phyloP scores from a whole-genome alignment of 2,329 filamentous ascomycete genomes.

The Fonsecaea pedrosoi region DNA sequence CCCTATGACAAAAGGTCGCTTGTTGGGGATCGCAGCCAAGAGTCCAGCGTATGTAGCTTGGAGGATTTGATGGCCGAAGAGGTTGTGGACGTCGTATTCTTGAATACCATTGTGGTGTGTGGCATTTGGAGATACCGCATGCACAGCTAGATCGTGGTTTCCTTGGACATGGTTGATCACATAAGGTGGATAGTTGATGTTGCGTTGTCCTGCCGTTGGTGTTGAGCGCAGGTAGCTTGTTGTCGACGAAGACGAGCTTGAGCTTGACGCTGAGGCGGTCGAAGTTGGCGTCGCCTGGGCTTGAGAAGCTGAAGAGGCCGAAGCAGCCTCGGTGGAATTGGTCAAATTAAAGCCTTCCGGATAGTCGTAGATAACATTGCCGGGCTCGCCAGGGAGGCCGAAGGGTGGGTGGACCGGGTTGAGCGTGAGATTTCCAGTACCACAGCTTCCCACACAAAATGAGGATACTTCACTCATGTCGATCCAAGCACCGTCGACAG shows the following conservation, averaged over 20 bases:
- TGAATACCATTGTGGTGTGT: slow-evolving; percentile 74
- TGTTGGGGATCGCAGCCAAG: slow-evolving; percentile 66
- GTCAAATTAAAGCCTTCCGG: slow-evolving; percentile 74
- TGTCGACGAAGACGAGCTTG: slow-evolving; percentile 44
- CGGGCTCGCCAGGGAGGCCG: slow-evolving; percentile 68
- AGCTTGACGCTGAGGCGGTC: slow-evolving; percentile 41
- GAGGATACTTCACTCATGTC: slow-evolving; percentile 69
- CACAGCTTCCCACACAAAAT: slow-evolving; percentile 75
- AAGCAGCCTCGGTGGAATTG: slow-evolving; percentile 70
- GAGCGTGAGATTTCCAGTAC: slow-evolving; percentile 66
- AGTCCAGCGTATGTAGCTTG: slow-evolving; percentile 78
- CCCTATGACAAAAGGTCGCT: slow-evolving; percentile 83
- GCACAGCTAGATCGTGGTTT: slow-evolving; percentile 67
- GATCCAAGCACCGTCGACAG: slow-evolving; percentile 64
- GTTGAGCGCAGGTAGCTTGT: slow-evolving; percentile 63
- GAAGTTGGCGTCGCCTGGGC: slow-evolving; percentile 56
- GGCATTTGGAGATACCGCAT: slow-evolving; percentile 77
- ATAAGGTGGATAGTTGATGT: slow-evolving; percentile 78
- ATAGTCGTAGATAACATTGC: slow-evolving; percentile 65
- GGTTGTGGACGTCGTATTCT: slow-evolving; percentile 82
- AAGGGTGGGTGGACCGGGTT: slow-evolving; percentile 75
- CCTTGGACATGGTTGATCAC: slow-evolving; percentile 76
- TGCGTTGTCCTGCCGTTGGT: slow-evolving; percentile 66
- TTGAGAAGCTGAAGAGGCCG: slow-evolving; percentile 61
- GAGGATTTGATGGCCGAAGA: slow-evolving; percentile 76